Evolutionary conservation across 2,329 filamentous ascomycete species (phyloP).

Genomic region (Emmonsiellopsis sp.): DNA sequence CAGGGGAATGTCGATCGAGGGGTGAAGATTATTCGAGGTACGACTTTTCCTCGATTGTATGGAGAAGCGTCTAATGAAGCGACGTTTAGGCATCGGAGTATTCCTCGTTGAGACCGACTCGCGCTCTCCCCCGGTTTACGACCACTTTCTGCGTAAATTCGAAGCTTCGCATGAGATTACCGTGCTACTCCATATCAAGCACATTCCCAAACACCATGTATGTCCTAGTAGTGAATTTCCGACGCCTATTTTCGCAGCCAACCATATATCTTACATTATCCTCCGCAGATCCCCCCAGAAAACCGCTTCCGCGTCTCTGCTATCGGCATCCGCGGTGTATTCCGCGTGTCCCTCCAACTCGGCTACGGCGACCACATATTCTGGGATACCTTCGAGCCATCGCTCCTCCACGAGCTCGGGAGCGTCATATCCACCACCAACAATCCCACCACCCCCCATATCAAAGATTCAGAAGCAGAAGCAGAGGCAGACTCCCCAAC

Average conservation of each 20-base stretch:
- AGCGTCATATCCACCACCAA: not conserved
- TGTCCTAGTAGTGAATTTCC: not conserved
- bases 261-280: not conserved
- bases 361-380: constrained; percentile 10
- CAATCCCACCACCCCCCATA: not conserved
- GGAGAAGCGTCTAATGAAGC: constrained; percentile 33
- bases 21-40: constrained; percentile 12
- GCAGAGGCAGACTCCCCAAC: not conserved
- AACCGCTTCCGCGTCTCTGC: constrained; percentile 39
- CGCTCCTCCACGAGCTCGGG: constrained; percentile 7
- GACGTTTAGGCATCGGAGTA: constrained; percentile 50
- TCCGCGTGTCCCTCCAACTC: constrained; percentile 8
- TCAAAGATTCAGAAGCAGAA: not conserved
- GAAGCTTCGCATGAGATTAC: constrained; percentile 56
- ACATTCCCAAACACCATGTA: constrained; percentile 8
- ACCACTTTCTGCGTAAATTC: constrained; percentile 64
- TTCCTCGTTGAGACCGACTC: constrained; percentile 71
- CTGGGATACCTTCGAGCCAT: constrained; percentile 9
- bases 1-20: constrained; percentile 7
- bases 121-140: constrained; percentile 56
- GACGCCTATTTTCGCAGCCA: constrained; percentile 29
- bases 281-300: constrained; percentile 35
- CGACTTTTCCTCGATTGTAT: constrained; percentile 26
- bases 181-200: constrained; percentile 63
- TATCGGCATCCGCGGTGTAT: constrained; percentile 7